Conservation (phyloP, 345 rosid species). For the Cardamine occulta region DNA sequence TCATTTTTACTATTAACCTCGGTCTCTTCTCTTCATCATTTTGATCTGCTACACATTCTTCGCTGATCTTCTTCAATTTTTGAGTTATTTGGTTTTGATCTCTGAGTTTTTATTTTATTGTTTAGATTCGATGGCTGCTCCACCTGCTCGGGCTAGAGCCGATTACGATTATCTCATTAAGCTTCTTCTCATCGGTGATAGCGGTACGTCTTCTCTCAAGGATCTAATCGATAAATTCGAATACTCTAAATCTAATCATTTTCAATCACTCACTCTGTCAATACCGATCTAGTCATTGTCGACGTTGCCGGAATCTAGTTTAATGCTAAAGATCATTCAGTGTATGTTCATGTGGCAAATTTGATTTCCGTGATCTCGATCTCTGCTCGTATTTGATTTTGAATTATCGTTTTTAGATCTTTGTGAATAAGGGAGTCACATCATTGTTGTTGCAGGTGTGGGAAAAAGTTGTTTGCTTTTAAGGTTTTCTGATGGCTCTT, state of each 20-base stretch:
- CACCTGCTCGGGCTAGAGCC: slow-evolving; percentile 80
- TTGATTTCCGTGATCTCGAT: slow-evolving; percentile 7
- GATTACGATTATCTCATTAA: slow-evolving; percentile 78
- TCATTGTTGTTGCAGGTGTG: slow-evolving; percentile 55
- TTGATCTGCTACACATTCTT: slow-evolving; percentile 32
- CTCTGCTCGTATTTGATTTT: slow-evolving; percentile 1
- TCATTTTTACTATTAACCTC: slow-evolving; percentile 20
- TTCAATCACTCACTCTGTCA: neutral
- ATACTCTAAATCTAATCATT: neutral
- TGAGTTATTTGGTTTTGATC: slow-evolving; percentile 24
- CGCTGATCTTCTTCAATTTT: slow-evolving; percentile 9
- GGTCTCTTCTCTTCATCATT: slow-evolving; percentile 20
- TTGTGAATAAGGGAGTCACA: neutral
- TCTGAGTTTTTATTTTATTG: neutral
- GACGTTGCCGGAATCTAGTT: neutral
- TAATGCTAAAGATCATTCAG: slow-evolving; percentile 9
- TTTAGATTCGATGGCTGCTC: slow-evolving; percentile 61
- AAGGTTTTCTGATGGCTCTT: slow-evolving; percentile 94
- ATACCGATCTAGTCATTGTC: slow-evolving; percentile 13
- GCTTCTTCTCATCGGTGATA: slow-evolving; percentile 76
- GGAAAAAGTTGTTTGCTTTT: slow-evolving; percentile 97
- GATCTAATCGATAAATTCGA: slow-evolving; percentile 21
- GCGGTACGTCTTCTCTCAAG: slow-evolving; percentile 50
- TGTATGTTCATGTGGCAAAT: neutral
- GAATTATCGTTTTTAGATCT: slow-evolving; percentile 14